phyloP scores from a whole-genome alignment of 2,329 filamentous ascomycete species.

The Nothophoma quercina region DNA sequence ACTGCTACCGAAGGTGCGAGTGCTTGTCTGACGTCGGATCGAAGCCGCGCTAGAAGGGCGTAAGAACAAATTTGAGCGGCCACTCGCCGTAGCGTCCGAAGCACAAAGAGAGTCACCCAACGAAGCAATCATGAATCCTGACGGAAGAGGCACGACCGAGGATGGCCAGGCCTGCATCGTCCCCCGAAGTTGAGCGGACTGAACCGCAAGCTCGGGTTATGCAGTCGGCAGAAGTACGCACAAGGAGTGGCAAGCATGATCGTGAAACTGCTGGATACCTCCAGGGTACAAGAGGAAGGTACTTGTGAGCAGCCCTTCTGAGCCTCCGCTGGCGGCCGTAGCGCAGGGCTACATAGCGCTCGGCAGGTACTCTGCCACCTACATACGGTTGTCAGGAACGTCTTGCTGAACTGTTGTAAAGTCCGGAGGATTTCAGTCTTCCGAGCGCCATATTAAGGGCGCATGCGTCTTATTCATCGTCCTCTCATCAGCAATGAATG shows the following conservation, averaged over 20 bases:
- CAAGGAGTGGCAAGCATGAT: not conserved
- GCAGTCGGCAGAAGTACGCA: not conserved
- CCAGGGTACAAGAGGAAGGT: not conserved
- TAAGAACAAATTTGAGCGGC: constrained; percentile 12
- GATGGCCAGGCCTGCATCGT: constrained; percentile 6
- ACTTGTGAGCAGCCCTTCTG: constrained; percentile 3
- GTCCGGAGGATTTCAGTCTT: not conserved
- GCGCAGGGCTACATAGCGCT: constrained; percentile 19
- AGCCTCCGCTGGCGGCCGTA: constrained; percentile 29
- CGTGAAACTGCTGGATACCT: not conserved
- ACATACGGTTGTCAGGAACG: not conserved
- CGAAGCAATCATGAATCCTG: not conserved
- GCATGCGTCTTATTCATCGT: not conserved
- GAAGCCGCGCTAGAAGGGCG: constrained; percentile 14
- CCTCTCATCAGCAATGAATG: not conserved
- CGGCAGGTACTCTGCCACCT: constrained; percentile 6
- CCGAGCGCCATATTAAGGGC: not conserved
- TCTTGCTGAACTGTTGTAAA: not conserved
- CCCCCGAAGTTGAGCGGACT: constrained; percentile 4
- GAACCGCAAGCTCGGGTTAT: not conserved
- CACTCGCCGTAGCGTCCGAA: constrained; percentile 8
- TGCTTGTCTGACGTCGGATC: constrained; percentile 3
- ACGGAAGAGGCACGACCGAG: not conserved
- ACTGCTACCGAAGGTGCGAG: not conserved
- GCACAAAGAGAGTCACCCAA: constrained; percentile 9